phyloP scores from a whole-genome alignment of 2,329 filamentous ascomycete genomes.

The Colletotrichum spinosum region DNA sequence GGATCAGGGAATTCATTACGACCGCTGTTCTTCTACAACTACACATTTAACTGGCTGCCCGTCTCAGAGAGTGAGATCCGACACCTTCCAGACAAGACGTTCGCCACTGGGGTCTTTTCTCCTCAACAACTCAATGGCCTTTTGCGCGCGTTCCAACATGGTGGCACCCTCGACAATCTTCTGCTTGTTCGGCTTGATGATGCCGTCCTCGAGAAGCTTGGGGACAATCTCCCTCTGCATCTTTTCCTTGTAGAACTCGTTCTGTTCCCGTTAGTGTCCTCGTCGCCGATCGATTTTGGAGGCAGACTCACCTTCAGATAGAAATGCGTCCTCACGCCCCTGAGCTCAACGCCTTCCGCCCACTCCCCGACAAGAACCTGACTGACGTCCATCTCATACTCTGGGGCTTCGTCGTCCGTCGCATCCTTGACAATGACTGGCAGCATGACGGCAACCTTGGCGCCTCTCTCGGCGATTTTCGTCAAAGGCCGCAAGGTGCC shows the following conservation, averaged over 20 bases:
- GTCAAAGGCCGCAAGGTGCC: constrained; percentile 62
- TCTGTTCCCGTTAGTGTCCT: constrained; percentile 50
- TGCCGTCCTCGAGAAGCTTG: constrained; percentile 52
- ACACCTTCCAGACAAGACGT: constrained; percentile 53
- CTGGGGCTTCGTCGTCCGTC: constrained; percentile 57
- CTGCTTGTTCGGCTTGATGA: constrained; percentile 55
- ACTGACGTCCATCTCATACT: constrained; percentile 65
- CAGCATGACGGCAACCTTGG: constrained; percentile 68
- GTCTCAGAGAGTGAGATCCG: constrained; percentile 7
- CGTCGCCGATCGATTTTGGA: not conserved
- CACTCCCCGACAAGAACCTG: constrained; percentile 51
- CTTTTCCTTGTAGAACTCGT: constrained; percentile 65
- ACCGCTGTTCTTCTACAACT: not conserved
- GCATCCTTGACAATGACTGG: constrained; percentile 69
- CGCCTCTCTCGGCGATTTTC: constrained; percentile 60
- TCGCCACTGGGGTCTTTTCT: constrained; percentile 53
- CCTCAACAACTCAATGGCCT: constrained; percentile 50
- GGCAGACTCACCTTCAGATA: constrained; percentile 56
- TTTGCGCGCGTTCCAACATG: constrained; percentile 52
- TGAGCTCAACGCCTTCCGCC: constrained; percentile 63
- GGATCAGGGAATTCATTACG: too few relatives aligned
- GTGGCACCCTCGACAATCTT: constrained; percentile 55
- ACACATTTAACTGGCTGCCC: not conserved
- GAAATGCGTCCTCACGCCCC: constrained; percentile 67
- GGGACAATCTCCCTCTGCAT: constrained; percentile 68